Evolutionary conservation across 805 yeast species (phyloP), one percentile per base, ranked within the genome.

Genomic region (Candida piceae): DNA sequence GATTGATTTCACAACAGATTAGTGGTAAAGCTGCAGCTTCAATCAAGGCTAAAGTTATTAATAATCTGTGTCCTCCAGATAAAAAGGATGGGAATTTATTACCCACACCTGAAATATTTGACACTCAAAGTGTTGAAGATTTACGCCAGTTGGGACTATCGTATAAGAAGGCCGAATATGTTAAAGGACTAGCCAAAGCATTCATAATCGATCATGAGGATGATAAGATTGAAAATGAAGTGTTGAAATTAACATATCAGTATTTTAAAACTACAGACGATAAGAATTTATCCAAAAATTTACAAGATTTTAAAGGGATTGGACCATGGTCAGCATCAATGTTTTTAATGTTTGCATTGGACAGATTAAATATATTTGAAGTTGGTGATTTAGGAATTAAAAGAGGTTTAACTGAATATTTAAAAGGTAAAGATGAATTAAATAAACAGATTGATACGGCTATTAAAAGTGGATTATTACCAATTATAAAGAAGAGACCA

Each of bases 321-420:
- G 94, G 93, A 0, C 70, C 70, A 2, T 89, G 97, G 97, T 76
- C 88, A 4, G 89, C 93, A 0, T 83, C 82, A 37, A 89, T 89
- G 96, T 89, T 87, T 58, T 60, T 84, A 13, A 52, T 81, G 16
- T 86, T 86, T 53, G 82, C 84, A 1, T 61, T 88, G 31, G 70
- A 70, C 18, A 69, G 84, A 39, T 53, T 74, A 53, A 80, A 89
- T 55, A 75, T 85, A 0, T 86, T 86, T 56, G 81, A 93, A 5
- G 63, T 74, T 5, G 85, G 79, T 15, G 97, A 89, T 60, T 61
- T 89, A 32, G 97, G 96, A 1, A 74, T 89, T 2, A 87, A 89
- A 22, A 65, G 95, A 44, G 97, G 97, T 0, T 74, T 80, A 40
- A 72, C 86, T 0, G 57, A 68, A 20, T 89, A 85, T 57, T 55